These are phyloP conservation scores for Pseudonitzschia multistriata DNA, from an alignment of 108 stramenopile species.

Conservation along the genomic window DNA sequence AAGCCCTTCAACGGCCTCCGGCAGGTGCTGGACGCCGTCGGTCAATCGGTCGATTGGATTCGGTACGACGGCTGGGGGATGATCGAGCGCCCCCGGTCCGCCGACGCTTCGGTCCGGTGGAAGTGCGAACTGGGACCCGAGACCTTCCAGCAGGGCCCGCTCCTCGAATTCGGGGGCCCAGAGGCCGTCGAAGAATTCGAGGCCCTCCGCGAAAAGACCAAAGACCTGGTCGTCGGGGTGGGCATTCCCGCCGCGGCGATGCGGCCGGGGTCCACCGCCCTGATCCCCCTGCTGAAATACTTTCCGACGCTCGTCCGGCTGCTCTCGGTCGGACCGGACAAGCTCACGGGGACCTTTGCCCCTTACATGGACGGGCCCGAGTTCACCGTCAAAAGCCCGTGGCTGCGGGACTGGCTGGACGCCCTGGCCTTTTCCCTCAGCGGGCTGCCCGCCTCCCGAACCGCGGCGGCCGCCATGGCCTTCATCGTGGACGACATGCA, in stretches of 20 bases:
- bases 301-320: slow-evolving; percentile 61
- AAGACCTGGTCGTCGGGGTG: slow-evolving; percentile 56
- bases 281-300: slow-evolving; percentile 71
- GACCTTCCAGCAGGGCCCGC: slow-evolving; percentile 70
- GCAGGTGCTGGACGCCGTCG: slow-evolving; percentile 85
- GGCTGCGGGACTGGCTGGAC: slow-evolving; percentile 89
- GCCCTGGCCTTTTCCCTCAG: slow-evolving; percentile 90
- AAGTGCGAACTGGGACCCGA: slow-evolving; percentile 76
- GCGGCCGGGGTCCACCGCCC: slow-evolving; percentile 59
- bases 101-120: slow-evolving; percentile 51
- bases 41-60: slow-evolving; percentile 80
- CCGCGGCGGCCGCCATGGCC: slow-evolving; percentile 90
- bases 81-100: slow-evolving; percentile 67
- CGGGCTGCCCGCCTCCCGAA: slow-evolving; percentile 84
- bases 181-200: slow-evolving; percentile 62
- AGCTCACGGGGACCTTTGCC: slow-evolving; percentile 67
- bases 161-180: slow-evolving; percentile 61
- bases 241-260: slow-evolving; percentile 85
- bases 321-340: slow-evolving; percentile 58
- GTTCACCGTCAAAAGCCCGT: slow-evolving; percentile 70
- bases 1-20: slow-evolving; percentile 79
- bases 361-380: slow-evolving; percentile 83
- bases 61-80: slow-evolving; percentile 92
- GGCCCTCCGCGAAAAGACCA: slow-evolving; percentile 53
- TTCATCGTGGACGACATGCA: slow-evolving; percentile 92